These are phyloP conservation scores for Alnus glutinosa DNA, from an alignment of 306 rosid species.

Conservation along the genomic window DNA sequence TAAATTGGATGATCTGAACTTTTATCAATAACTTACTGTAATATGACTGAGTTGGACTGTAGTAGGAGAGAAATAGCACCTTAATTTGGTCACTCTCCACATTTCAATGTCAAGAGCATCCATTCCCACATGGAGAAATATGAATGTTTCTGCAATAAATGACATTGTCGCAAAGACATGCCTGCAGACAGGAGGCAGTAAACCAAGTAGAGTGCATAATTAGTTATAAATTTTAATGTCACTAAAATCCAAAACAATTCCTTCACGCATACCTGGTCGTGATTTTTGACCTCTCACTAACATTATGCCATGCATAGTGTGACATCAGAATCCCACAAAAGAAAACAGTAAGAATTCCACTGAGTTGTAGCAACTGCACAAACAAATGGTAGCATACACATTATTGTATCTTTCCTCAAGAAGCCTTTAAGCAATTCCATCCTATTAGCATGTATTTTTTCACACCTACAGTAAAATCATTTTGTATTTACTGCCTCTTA, in stretches of 20 bases:
- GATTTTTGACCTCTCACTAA: slow-evolving; percentile 71
- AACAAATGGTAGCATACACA: neutral
- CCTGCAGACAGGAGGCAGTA: slow-evolving; percentile 43
- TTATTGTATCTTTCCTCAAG: neutral
- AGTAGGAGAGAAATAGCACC: slow-evolving; percentile 43
- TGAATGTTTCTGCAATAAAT: slow-evolving; percentile 84
- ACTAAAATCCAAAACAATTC: slow-evolving; percentile 10
- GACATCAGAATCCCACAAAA: slow-evolving; percentile 93
- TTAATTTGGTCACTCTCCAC: slow-evolving; percentile 76
- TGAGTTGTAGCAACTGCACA: slow-evolving; percentile 66
- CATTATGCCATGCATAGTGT: slow-evolving; percentile 83
- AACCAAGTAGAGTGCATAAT: neutral
- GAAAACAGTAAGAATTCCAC: slow-evolving; percentile 98
- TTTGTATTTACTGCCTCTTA: no score
- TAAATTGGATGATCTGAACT: neutral
- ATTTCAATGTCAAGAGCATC: slow-evolving; percentile 90
- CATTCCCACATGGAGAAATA: slow-evolving; percentile 92
- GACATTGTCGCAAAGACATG: slow-evolving; percentile 87
- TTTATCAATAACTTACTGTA: neutral
- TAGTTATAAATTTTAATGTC: neutral
- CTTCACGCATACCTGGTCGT: slow-evolving; percentile 64
- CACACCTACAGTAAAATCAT: neutral
- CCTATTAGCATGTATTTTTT: no score
- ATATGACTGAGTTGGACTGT: neutral
- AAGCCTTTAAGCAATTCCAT: no score